Conservation (phyloP, 176 grass and related monocot genomes). For the Calamus simplicifolius region DNA sequence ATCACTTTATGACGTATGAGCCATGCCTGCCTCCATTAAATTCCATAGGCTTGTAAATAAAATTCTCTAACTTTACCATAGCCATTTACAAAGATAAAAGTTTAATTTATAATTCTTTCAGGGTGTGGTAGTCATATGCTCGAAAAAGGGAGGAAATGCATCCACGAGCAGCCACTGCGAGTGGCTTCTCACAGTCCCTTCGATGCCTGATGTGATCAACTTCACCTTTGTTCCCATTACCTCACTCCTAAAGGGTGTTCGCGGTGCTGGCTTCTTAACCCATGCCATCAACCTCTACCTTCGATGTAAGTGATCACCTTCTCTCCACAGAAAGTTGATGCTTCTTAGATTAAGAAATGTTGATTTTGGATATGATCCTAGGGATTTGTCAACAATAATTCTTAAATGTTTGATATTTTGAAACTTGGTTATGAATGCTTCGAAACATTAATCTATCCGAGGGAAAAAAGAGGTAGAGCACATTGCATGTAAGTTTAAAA, state of each 20-base stretch:
- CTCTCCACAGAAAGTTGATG: too few species aligned
- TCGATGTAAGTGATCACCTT: slow-evolving; percentile 49
- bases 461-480: too few species aligned
- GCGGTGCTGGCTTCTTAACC: slow-evolving; percentile 61
- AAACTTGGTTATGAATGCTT: too few species aligned
- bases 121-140: slow-evolving; percentile 78
- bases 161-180: slow-evolving; percentile 56
- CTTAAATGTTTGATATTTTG: too few species aligned
- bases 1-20: too few species aligned
- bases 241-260: slow-evolving; percentile 61
- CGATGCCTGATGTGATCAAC: slow-evolving; percentile 53
- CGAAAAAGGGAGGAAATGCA: slow-evolving; percentile 70
- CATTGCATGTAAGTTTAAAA: too few species aligned
- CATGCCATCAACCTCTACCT: slow-evolving; percentile 95
- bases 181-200: slow-evolving; percentile 67
- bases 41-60: too few species aligned
- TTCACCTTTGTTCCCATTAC: slow-evolving; percentile 80
- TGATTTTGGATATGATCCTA: too few species aligned
- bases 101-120: slow-evolving; percentile 20
- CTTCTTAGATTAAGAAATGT: too few species aligned
- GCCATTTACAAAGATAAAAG: neutral
- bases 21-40: too few species aligned
- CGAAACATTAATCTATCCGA: too few species aligned
- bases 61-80: neutral
- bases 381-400: too few species aligned